These are phyloP conservation scores for Ricinus communis DNA, from an alignment of 345 rosid species.

Conservation along the genomic window DNA sequence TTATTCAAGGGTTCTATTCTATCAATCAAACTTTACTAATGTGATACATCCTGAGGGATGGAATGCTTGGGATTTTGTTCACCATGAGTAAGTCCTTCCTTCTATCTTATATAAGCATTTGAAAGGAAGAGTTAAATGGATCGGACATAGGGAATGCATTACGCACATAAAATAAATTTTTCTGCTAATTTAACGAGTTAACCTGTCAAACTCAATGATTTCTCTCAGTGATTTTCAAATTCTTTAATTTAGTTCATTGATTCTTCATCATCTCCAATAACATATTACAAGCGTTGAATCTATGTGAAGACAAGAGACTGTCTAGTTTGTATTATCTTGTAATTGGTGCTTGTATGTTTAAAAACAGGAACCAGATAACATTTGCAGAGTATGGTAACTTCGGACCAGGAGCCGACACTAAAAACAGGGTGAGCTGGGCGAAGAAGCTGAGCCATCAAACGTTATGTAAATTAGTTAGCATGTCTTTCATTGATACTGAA, in stretches of 20 bases:
- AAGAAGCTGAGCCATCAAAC: slow-evolving; percentile 17
- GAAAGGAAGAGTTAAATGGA: no score
- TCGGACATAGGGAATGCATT: no score
- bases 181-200: no score
- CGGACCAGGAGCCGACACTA: slow-evolving; percentile 47
- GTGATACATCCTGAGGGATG: slow-evolving; percentile 46
- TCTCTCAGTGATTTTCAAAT: no score
- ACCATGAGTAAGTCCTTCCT: slow-evolving; percentile 35
- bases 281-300: no score
- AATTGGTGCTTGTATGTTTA: neutral
- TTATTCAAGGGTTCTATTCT: slow-evolving; percentile 52
- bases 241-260: no score
- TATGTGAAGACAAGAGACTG: no score
- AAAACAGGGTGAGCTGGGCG: slow-evolving; percentile 46
- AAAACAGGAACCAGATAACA: slow-evolving; percentile 38
- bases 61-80: slow-evolving; percentile 40
- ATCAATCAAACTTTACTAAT: slow-evolving; percentile 27
- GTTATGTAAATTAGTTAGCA: slow-evolving; percentile 28
- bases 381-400: slow-evolving; percentile 39
- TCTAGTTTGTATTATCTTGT: neutral
- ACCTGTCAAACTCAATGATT: no score
- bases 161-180: no score
- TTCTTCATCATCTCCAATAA: no score
- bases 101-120: no score
- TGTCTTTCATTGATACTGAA: slow-evolving; percentile 41